Evolutionary conservation across 192 early-diverging fungal species (phyloP).

Genomic region (Paraglomus occultum): DNA sequence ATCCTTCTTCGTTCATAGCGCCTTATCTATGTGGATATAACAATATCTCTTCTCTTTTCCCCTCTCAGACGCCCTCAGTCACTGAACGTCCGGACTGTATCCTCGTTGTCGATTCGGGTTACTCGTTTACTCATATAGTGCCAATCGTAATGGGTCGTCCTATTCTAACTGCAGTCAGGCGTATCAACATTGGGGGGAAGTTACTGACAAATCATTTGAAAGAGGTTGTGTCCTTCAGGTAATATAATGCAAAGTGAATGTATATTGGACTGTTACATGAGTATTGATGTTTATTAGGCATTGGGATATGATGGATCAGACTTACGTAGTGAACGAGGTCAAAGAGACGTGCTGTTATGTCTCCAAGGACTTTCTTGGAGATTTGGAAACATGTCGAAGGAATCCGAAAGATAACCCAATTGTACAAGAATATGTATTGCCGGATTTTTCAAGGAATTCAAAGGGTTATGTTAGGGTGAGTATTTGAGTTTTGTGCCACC

Average conservation of each 20-base stretch:
- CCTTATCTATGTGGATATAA: slow-evolving; percentile 56
- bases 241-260: slow-evolving; percentile 4
- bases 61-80: slow-evolving; percentile 31
- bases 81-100: slow-evolving; percentile 54
- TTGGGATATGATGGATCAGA: slow-evolving; percentile 95
- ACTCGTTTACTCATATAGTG: slow-evolving; percentile 77
- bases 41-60: slow-evolving; percentile 45
- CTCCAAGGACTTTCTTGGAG: slow-evolving; percentile 61
- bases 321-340: slow-evolving; percentile 77
- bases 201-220: slow-evolving; percentile 86
- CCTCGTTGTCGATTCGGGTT: slow-evolving; percentile 77
- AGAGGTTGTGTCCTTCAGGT: slow-evolving; percentile 88
- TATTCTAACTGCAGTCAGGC: slow-evolving; percentile 53
- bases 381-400: slow-evolving; percentile 62
- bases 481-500: neutral
- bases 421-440: slow-evolving; percentile 64
- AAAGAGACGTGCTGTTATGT: slow-evolving; percentile 86
- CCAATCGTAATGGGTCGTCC: slow-evolving; percentile 62
- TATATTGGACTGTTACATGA: neutral
- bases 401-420: slow-evolving; percentile 47
- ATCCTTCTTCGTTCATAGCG: slow-evolving; percentile 26
- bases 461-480: slow-evolving; percentile 56
- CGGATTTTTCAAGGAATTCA: slow-evolving; percentile 54
- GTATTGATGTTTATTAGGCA: slow-evolving; percentile 42
- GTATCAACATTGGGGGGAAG: slow-evolving; percentile 84